Base-by-base conservation (phyloP, 495 filamentous ascomycete genomes). In the Penicillium manginii region DNA sequence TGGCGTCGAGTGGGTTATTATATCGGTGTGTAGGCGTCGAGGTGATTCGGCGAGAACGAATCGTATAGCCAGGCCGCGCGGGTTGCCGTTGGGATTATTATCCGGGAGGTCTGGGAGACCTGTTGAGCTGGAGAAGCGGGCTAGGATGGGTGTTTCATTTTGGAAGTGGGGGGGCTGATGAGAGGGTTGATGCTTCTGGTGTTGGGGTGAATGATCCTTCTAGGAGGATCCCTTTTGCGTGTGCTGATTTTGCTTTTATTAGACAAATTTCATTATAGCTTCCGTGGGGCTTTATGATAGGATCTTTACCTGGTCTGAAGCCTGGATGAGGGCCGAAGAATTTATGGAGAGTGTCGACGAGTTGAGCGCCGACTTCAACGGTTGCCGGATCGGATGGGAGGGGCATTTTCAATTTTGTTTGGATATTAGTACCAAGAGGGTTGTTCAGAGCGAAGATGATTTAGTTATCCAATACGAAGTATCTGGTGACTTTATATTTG, bases 281-380 rank as follows among this genome's bases (percentile, higher is more conserved):
- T n/a, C n/a, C n/a, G n/a, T n/a, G n/a, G n/a, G n/a, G n/a, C n/a
- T n/a, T n/a, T n/a, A n/a, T n/a, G n/a, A n/a, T n/a, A n/a, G n/a
- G n/a, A n/a, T n/a, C n/a, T n/a, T n/a, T 47, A 47, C 45, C 45
- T 10, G 45, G 45, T 47, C 45, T 47, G 45, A 47, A 47, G 3
- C 45, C 22, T 2, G 45, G 45, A 4, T 47, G 45, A 14, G 45
- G 22, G 3, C 45, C 45, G 11, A 47, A 47, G 18, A 47, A 9
- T 47, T 47, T 47, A 19, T 47, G 45, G 10, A 47, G 22, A 1
- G n/a, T 26, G 15, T 47, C 45, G 9, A 47, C 45, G 45, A 47
- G 45, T 26, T 47, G 45, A 11, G 19, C 11, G 7, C 19, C 45
- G 18, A 14, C 10, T 0, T 47, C 21, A 9, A 47, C 45, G 45